Evolutionary conservation across 75 land plant species (phyloP).

Genomic region (Pinus taeda): DNA sequence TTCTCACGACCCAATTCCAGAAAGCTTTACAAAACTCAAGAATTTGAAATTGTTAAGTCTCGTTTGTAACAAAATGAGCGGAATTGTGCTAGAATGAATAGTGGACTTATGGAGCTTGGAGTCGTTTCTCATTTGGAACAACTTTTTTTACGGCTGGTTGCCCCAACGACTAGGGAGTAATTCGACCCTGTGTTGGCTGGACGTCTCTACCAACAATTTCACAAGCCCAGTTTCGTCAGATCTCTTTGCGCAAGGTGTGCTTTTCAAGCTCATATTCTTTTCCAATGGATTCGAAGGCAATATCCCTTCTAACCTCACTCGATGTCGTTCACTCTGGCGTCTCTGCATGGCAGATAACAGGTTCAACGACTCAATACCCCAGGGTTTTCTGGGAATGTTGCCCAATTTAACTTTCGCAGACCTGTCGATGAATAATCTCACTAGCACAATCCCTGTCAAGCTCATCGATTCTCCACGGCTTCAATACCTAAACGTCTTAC

Average conservation of each 20-base stretch:
- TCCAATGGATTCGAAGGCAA: conserved; percentile 50
- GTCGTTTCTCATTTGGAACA: conserved; percentile 61
- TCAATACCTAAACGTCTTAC: conserved; percentile 35
- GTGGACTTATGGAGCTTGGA: conserved; percentile 45
- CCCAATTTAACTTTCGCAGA: conserved; percentile 50
- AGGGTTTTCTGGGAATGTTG: conserved; percentile 31
- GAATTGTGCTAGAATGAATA: conserved; percentile 43
- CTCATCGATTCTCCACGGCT: conserved; percentile 5
- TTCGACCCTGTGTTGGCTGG: conserved; percentile 46
- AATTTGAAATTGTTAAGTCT: conserved; percentile 57
- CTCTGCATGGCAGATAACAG: conserved; percentile 50
- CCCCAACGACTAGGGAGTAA: conserved; percentile 43
- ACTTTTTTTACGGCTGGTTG: conserved; percentile 52
- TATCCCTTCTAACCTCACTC: conserved; percentile 41
- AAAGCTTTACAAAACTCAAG: conserved; percentile 45
- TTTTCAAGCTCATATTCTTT: conserved; percentile 57
- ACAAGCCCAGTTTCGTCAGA: conserved; percentile 47
- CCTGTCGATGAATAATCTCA: conserved; percentile 58
- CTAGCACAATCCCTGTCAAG: conserved; percentile 52
- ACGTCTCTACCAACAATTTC: conserved; percentile 67
- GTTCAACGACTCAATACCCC: conserved; percentile 54
- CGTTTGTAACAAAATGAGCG: conserved; percentile 57
- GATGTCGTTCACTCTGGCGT: conserved; percentile 62
- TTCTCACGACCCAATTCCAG: conserved; percentile 62
- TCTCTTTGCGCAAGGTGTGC: conserved; percentile 45